These are phyloP conservation scores for Kazachstania martiniae DNA, from an alignment of 805 yeast species.

Conservation along the genomic window DNA sequence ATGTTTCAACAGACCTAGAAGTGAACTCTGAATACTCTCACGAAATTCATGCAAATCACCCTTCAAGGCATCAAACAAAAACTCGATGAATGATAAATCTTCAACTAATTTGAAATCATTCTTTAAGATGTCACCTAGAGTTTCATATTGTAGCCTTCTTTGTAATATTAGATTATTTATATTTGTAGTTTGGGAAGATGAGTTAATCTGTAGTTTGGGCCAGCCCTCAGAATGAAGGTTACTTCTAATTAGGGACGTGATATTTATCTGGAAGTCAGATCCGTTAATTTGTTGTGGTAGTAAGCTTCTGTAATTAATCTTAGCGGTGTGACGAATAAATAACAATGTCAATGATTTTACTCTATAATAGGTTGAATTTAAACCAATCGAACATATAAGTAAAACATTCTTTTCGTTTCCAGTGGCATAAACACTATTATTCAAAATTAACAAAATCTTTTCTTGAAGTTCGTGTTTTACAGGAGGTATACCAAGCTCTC, in stretches of 20 bases:
- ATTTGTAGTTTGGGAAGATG: conserved; percentile 26
- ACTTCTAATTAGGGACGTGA: conserved; percentile 44
- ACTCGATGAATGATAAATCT: conserved; percentile 46
- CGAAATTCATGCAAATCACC: conserved; percentile 55
- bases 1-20: conserved; percentile 46
- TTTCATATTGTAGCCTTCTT: conserved; percentile 63
- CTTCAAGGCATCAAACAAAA: conserved; percentile 58
- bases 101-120: conserved; percentile 33
- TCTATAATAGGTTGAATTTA: conserved; percentile 40
- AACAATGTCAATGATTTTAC: conserved; percentile 48
- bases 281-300: conserved; percentile 3
- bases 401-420: conserved; percentile 30
- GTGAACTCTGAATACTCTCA: conserved; percentile 58
- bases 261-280: conserved; percentile 21
- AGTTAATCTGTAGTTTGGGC: conserved; percentile 36
- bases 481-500: conserved; percentile 35
- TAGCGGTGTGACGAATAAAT: conserved; percentile 54
- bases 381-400: conserved; percentile 46
- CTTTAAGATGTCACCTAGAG: conserved; percentile 56
- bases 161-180: conserved; percentile 33
- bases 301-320: conserved; percentile 18
- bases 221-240: conserved; percentile 48
- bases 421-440: conserved; percentile 44
- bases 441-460: conserved; percentile 39
- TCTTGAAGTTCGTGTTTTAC: conserved; percentile 46